Conservation (phyloP, 495 filamentous ascomycete species). For the Copromyces sp. region DNA sequence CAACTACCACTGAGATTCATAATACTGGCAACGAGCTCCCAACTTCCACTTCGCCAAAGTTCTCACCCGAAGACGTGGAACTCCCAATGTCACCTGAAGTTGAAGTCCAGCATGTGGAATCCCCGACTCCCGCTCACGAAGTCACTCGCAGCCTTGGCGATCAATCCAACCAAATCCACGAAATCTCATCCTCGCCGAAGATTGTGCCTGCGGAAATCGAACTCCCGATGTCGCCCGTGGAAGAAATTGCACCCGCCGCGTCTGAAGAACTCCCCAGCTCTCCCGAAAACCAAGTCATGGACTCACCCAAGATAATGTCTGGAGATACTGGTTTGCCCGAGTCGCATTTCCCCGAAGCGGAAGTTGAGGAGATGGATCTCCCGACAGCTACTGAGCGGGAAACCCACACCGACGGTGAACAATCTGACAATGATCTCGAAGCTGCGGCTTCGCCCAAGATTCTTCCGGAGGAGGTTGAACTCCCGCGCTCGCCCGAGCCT, state of each 20-base stretch:
- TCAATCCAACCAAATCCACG: neutral
- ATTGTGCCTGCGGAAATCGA: neutral
- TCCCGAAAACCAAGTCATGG: neutral
- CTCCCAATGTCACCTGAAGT: neutral
- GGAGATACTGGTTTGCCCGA: neutral
- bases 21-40: neutral
- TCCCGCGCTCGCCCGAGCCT: neutral
- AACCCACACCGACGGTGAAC: neutral
- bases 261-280: neutral
- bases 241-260: neutral
- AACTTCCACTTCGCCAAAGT: neutral
- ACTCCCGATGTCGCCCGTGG: neutral
- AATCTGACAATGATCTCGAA: neutral
- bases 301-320: neutral
- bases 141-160: neutral
- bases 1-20: neutral
- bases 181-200: neutral
- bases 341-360: neutral
- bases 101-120: neutral
- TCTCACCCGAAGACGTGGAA: neutral
- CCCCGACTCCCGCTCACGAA: neutral
- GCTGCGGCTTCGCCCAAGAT: neutral
- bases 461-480: neutral
- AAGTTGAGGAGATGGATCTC: neutral
- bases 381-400: neutral